Evolutionary conservation across 2,329 filamentous ascomycete genomes (phyloP), one percentile per base, ranked within the genome.

Genomic region (Aspergillus hortae): DNA sequence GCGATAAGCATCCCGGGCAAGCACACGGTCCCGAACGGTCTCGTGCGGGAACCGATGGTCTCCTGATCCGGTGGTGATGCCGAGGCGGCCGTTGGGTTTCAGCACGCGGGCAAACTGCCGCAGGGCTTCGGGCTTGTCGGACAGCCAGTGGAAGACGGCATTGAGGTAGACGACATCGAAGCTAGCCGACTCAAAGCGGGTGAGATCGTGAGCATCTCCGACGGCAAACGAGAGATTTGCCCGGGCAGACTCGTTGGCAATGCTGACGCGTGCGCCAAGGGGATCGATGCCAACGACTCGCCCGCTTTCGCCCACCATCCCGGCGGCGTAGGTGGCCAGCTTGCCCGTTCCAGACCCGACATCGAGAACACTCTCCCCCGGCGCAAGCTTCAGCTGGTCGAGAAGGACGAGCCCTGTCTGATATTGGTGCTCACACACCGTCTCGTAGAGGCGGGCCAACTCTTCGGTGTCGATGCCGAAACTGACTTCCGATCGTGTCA

Each of bases 101-200:
- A 44, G n/a, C 6, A 44, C 23, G 12, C 25, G 42, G 3, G 21
- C 42, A 30, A 44, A n/a, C n/a, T 44, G 17, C 5, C 14, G 4
- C 6, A 44, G 23, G 12, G 42, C 21, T 14, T 23, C 14, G 14
- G 21, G n/a, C n/a, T 44, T 14, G 21, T 44, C 42, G 11, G 19
- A 12, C 6, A 44, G 25, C 42, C 42, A 44, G 25, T 44, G 42
- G 42, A 32, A 27, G 6, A 44, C 42, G 4, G 42, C 25, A 21
- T 44, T 44, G 19, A 32, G 25, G n/a, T 44, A 44, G 11, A 44
- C 42, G n/a, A 44, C 42, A 30, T 44, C 42, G 42, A 44, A 44
- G 42, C 42, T 44, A 19, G 11, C 42, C 5, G 42, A 5, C 4
- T 4, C 23, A 30, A 44, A 44, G 5, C 12, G 19, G 4, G 42